Base-by-base conservation (phyloP, 106 monocot genomes). In the Dioscorea alata region DNA sequence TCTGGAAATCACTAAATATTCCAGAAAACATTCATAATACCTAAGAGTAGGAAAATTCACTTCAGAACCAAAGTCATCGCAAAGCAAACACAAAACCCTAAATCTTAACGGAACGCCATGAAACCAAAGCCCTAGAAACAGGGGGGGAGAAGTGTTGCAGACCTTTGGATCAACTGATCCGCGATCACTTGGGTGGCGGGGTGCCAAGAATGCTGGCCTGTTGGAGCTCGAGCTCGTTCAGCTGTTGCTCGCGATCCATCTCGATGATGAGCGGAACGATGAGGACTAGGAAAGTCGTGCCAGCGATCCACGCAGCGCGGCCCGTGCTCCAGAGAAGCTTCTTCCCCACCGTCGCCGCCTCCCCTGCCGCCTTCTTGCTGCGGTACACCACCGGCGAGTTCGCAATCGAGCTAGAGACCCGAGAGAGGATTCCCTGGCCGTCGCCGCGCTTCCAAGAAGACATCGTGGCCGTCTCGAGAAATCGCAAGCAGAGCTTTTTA, bases 181-280 rank as follows among this genome's bases (percentile, higher is more conserved):
- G 42, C 23, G 5, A 62, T 62, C 62, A 32, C 32, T 62, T 33
- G 54, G 68, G 12, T 48, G 75, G 69, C 7, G 82, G 80, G 0
- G 78, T 73, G 15, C 93, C 93, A 22, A 93, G 84, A 60, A 93
- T 71, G 76, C 74, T 86, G 57, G 86, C 88, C 81, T 89, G 88
- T 81, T 93, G 86, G 51, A 84, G 20, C 83, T 93, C 88, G 57
- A 84, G 74, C 57, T 86, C 88, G 66, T 65, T 81, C 76, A 88
- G 18, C 86, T 93, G 86, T 56, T 89, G 84, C 64, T 93, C 93
- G 12, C 84, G 83, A 50, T 89, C 89, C 93, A 86, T 89, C 82
- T 80, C 89, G 60, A 89, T 80, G 50, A 93, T 86, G 56, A 93
- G 86, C 23, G 93, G 93, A 23, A 93, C 82, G 8, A 78, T 83